Base-by-base conservation (phyloP, 768 basidiomycete genomes). In the Auricularia sp. region DNA sequence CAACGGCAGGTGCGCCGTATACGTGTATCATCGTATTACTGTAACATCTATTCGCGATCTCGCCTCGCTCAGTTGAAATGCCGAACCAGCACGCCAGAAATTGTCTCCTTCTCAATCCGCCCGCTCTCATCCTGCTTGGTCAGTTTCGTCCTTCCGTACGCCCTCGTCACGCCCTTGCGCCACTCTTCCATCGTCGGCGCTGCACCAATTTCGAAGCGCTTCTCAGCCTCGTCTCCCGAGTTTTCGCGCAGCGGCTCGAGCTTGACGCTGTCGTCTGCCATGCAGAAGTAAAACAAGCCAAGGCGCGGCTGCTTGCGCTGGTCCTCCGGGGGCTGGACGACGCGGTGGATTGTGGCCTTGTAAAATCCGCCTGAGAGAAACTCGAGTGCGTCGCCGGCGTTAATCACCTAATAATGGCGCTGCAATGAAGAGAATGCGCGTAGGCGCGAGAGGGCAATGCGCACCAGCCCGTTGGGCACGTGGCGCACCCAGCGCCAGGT, bases 401-500 rank as follows among this genome's bases (percentile, higher is more conserved):
- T 77, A 62, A 77, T 70, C 29, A 77, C 71, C 85, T 85, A 34
- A 16, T n/a, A 39, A 8, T 37, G 8, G 39, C 8, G 2, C 39
- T 2, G 8, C 3, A 13, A 3, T 61, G 16, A 5, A 6, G 18
- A 51, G 5, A 10, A 51, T 18, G 44, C 44, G 3, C 44, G 44
- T 10, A 24, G 10, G n/a, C 37, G 33, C 3, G 10, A 21, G 47
- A 51, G 29, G 35, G 21, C 33, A 44, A 3, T 0, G 64, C 73
- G 45, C 65, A 77, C 77, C 36, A 78, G 69, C 2, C 74, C 75
- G 64, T 77, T 77, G 7, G 74, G 73, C 37, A 75, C 69, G 65
- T 77, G 77, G 62, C 68, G 69, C 29, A 78, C 66, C 72, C 74
- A 78, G 51, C 72, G 72, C 77, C 77, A 78, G 64, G 73, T 70